Percentiles rank a stretch among this genome's conserved stretches.
Evolutionary conservation across 2,329 filamentous ascomycete genomes (phyloP).

Genomic region (Penicillium freii): DNA sequence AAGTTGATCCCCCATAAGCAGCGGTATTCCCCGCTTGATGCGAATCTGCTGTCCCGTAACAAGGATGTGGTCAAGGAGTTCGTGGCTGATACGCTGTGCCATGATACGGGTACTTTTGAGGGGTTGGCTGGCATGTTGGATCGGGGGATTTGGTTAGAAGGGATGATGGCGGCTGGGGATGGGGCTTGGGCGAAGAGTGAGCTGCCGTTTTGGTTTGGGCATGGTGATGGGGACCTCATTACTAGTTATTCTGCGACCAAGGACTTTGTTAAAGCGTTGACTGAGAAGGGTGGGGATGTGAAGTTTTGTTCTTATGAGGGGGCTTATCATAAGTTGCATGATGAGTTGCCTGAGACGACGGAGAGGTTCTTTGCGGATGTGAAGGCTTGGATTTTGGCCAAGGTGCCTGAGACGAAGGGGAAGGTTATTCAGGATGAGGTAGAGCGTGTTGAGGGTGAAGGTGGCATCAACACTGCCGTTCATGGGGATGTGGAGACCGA

Average conservation of each 20-base stretch:
- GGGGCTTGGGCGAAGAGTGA: conserved; percentile 27
- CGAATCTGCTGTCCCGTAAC: conserved; percentile 66
- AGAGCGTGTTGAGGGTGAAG: background rate
- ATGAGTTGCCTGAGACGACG: conserved; percentile 31
- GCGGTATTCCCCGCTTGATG: conserved; percentile 63
- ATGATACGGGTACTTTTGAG: conserved; percentile 83
- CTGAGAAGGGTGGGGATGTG: conserved; percentile 69
- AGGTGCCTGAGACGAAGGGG: conserved; percentile 1
- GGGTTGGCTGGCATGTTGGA: conserved; percentile 75
- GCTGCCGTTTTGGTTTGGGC: conserved; percentile 68
- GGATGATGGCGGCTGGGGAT: conserved; percentile 36
- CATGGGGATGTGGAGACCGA: background rate
- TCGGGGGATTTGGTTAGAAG: conserved; percentile 61
- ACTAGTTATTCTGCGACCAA: conserved; percentile 65
- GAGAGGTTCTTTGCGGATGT: conserved; percentile 55
- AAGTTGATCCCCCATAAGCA: conserved; percentile 66
- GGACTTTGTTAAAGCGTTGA: conserved; percentile 59
- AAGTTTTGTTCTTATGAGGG: conserved; percentile 72
- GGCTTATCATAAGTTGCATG: conserved; percentile 66
- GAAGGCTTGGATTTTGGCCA: conserved; percentile 61
- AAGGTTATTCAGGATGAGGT: background rate
- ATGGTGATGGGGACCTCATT: conserved; percentile 72
- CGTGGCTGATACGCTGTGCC: conserved; percentile 67
- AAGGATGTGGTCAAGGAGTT: conserved; percentile 60
- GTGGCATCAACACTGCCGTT: background rate